These are phyloP conservation scores for Cystofilobasidium bisporidii DNA, from an alignment of 768 basidiomycete genomes.

Conservation along the genomic window DNA sequence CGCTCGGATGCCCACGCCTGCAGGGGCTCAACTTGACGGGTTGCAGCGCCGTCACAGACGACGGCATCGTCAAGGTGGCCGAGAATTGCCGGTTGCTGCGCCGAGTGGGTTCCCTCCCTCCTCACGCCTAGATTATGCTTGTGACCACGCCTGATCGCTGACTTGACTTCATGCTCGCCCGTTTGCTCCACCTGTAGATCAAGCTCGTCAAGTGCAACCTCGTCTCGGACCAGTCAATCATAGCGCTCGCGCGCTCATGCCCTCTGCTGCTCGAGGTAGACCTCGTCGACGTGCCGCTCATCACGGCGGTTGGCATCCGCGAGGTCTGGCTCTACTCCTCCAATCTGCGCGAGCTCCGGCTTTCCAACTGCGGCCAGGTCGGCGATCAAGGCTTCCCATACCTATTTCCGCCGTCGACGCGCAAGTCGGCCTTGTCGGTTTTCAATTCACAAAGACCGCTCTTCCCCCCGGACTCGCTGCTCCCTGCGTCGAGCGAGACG, in stretches of 20 bases:
- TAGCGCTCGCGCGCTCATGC: constrained; percentile 64
- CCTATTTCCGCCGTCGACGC: constrained; percentile 42
- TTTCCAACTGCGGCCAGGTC: constrained; percentile 66
- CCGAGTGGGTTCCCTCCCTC: constrained; percentile 41
- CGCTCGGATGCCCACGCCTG: constrained; percentile 57
- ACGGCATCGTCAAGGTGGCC: constrained; percentile 67
- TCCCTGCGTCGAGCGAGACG: neutral
- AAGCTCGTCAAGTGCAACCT: constrained; percentile 63
- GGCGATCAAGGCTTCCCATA: constrained; percentile 81
- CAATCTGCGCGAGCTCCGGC: constrained; percentile 82
- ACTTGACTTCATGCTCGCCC: no score
- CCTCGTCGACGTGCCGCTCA: constrained; percentile 66
- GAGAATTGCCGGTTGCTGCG: constrained; percentile 63
- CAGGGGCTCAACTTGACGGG: constrained; percentile 87
- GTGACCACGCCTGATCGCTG: no score
- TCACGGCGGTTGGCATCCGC: constrained; percentile 68
- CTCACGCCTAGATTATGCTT: no score
- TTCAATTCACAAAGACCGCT: constrained; percentile 39
- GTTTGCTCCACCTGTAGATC: constrained; percentile 43
- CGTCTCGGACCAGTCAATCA: constrained; percentile 67
- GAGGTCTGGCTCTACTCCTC: constrained; percentile 70
- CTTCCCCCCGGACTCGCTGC: neutral
- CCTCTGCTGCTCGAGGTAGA: constrained; percentile 89
- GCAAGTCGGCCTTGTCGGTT: constrained; percentile 38
- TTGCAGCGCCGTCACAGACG: constrained; percentile 70